A percentile compares a stretch with the other conserved stretches of the same genome.
These are phyloP conservation scores for Cercospora beticola DNA, from an alignment of 2,329 filamentous ascomycete species.

Conservation along the genomic window DNA sequence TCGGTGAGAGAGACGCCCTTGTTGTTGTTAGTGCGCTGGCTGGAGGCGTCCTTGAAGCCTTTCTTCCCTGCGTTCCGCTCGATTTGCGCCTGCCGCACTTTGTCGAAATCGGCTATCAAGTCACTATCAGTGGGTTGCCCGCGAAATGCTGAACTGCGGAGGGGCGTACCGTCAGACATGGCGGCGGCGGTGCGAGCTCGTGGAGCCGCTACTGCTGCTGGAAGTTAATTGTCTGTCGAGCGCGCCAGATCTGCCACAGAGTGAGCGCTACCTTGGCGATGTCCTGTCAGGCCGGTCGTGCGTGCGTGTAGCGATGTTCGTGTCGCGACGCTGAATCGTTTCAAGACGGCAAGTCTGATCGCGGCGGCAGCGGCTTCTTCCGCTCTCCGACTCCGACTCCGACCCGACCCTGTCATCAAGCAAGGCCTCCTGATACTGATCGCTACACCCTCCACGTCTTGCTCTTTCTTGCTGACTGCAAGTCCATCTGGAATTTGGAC, in stretches of 20 bases:
- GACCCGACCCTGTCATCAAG: neutral
- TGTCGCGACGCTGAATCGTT: slow-evolving; percentile 7
- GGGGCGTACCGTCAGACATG: slow-evolving; percentile 25
- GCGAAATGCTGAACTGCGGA: neutral
- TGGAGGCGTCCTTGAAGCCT: slow-evolving; percentile 74
- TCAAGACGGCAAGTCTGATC: neutral
- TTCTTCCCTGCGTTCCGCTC: slow-evolving; percentile 87
- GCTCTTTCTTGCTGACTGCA: neutral
- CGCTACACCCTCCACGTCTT: neutral
- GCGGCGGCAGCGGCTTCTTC: neutral
- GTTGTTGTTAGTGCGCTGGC: slow-evolving; percentile 74
- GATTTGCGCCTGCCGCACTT: slow-evolving; percentile 82
- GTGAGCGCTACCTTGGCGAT: slow-evolving; percentile 19
- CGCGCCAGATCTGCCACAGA: neutral
- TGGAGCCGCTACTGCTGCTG: slow-evolving; percentile 11
- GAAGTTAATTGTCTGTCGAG: slow-evolving; percentile 13
- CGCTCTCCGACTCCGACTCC: neutral
- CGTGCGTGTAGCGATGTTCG: neutral
- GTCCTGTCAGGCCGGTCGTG: neutral
- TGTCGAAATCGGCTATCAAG: slow-evolving; percentile 71
- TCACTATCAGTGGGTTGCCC: neutral
- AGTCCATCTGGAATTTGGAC: neutral
- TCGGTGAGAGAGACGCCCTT: slow-evolving; percentile 92
- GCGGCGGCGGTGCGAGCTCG: slow-evolving; percentile 18
- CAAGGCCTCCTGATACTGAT: neutral